These are phyloP conservation scores for Schizosaccharomyces lindneri DNA, from an alignment of 805 yeast species.

Conservation along the genomic window DNA sequence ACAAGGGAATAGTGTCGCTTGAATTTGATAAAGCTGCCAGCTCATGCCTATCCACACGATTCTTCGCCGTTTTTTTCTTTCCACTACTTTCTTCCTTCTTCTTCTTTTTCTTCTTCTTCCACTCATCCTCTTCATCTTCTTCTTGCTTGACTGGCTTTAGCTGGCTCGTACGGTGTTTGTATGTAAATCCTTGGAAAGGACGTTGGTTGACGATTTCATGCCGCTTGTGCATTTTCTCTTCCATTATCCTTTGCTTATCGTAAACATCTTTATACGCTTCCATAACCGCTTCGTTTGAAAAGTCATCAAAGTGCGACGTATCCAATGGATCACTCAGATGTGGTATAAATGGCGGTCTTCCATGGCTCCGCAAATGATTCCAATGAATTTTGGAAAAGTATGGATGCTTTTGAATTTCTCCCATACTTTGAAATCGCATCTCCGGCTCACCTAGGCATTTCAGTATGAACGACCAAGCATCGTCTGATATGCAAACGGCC, in stretches of 20 bases:
- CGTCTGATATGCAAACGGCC: background rate
- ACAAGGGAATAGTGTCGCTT: too few species aligned
- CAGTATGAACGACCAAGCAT: background rate
- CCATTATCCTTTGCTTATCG: background rate
- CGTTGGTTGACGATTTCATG: background rate
- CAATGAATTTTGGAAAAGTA: background rate
- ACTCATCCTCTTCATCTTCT: too few species aligned
- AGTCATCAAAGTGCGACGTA: constrained; percentile 95
- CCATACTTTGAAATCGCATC: background rate
- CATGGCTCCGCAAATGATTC: constrained; percentile 13
- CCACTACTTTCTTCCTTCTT: too few species aligned
- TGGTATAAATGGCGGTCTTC: constrained; percentile 54
- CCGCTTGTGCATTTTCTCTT: background rate
- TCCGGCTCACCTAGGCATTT: background rate
- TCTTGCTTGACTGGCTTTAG: too few species aligned
- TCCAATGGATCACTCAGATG: constrained; percentile 89
- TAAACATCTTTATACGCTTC: background rate
- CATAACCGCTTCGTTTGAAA: constrained; percentile 54
- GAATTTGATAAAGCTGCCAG: too few species aligned
- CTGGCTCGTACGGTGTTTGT: background rate
- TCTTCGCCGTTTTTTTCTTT: too few species aligned
- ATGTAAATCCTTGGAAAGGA: background rate
- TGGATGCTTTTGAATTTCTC: background rate
- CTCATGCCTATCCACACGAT: too few species aligned
- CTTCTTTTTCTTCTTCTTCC: too few species aligned